A percentile compares a stretch with the other conserved stretches of the same genome.
These are phyloP conservation scores for Ambrosia hybrid DNA, from an alignment of 140 eudicot genomes.

Conservation along the genomic window DNA sequence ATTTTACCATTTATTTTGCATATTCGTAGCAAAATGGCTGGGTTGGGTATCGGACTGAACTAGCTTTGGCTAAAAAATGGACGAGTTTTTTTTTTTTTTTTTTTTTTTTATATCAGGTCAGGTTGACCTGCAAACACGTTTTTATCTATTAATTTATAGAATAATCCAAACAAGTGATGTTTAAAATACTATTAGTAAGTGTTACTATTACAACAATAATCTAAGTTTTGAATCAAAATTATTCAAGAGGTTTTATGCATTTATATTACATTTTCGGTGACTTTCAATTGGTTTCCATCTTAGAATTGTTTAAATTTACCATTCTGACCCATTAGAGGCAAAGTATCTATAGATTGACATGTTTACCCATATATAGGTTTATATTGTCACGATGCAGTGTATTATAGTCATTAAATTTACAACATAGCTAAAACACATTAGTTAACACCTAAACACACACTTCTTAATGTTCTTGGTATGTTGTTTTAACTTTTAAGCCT, in stretches of 20 bases:
- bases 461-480: too few relatives aligned
- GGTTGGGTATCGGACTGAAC: too few relatives aligned
- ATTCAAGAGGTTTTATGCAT: not conserved
- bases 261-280: not conserved
- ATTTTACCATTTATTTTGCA: slow-evolving; percentile 14
- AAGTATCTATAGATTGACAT: not conserved
- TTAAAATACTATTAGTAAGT: not conserved
- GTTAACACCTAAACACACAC: too few relatives aligned
- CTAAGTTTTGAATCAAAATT: not conserved
- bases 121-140: not conserved
- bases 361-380: not conserved
- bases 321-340: not conserved
- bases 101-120: not conserved
- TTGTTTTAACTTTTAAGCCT: too few relatives aligned
- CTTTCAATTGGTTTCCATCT: not conserved
- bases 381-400: not conserved
- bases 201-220: not conserved
- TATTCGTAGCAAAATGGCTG: not conserved
- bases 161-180: not conserved
- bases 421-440: too few relatives aligned
- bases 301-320: not conserved
- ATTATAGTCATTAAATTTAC: too few relatives aligned
- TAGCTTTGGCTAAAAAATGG: too few relatives aligned
- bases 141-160: not conserved
- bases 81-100: not conserved